These are phyloP conservation scores for Aspergillus piperis DNA, from an alignment of 2,329 filamentous ascomycete genomes.

Conservation along the genomic window DNA sequence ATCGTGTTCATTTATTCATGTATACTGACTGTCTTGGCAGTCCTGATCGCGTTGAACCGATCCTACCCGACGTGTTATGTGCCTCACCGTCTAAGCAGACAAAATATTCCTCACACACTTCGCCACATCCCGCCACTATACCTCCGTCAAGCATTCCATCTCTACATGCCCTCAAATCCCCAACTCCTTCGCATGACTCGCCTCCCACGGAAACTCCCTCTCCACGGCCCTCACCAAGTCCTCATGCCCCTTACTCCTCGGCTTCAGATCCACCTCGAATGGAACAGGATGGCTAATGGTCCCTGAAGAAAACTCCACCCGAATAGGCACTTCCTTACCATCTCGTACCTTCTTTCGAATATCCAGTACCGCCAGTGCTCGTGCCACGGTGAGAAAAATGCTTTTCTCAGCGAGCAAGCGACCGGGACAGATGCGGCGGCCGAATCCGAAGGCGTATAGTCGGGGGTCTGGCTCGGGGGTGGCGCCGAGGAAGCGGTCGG, in stretches of 20 bases:
- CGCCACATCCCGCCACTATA: not conserved
- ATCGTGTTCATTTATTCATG: too few relatives aligned
- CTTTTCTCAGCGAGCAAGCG: constrained; percentile 1
- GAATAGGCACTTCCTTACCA: not conserved
- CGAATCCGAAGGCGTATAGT: constrained; percentile 11
- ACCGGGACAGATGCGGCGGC: constrained; percentile 9
- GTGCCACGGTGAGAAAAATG: constrained; percentile 4
- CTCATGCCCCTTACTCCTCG: not conserved
- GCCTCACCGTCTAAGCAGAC: too few relatives aligned
- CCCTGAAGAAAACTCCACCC: not conserved
- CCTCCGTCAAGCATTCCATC: not conserved
- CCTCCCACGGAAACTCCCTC: constrained; percentile 5
- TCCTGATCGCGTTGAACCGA: too few relatives aligned
- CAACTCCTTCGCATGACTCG: not conserved
- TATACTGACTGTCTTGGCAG: too few relatives aligned
- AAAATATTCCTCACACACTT: too few relatives aligned
- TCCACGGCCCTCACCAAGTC: not conserved
- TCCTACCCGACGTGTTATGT: too few relatives aligned
- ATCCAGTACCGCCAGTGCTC: constrained; percentile 3
- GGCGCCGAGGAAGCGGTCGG: constrained; percentile 2
- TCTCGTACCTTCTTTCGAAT: not conserved
- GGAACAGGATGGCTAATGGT: constrained; percentile 14
- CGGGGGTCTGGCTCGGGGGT: constrained; percentile 6
- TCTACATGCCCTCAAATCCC: not conserved
- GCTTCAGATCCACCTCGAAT: constrained; percentile 1